Evolutionary conservation across 345 rosid species (phyloP), one percentile per base, ranked within the genome.

Genomic region (Trapa incisa): DNA sequence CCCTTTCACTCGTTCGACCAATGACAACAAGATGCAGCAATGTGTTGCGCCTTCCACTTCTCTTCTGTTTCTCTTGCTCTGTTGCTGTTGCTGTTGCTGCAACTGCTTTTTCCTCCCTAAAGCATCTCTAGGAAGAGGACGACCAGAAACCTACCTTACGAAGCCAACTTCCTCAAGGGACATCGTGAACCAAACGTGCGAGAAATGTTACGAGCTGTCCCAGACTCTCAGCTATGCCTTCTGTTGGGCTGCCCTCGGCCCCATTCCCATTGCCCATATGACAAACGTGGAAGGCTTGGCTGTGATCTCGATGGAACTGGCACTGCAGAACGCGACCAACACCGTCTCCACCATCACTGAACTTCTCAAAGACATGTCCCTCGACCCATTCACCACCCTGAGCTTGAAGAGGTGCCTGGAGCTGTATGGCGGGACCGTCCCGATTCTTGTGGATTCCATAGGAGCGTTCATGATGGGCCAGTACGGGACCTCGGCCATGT

Each of bases 201-300:
- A 66, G 64, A 74, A 68, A 67, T 85, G 93, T 32, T 76, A 75
- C 3, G 68, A 62, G 5, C 76, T 72, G 56, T 80, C 91, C 1
- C 64, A 9, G 0, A 6, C 73, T 42, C 70, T 85, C 61, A 79
- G 73, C 79, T 76, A 75, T 61, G 52, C 50, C 16, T 80, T 87
- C 60, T 87, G 88, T 37, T 41, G 8, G 7, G 72, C 58, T 1
- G 78, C 92, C 65, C 85, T 89, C 3, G 70, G 74, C 65, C 72
- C 69, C 13, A 57, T 86, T 42, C 93, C 89, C 0, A 75, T 77
- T 35, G 70, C 83, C 75, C 81, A 65, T 16, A 70, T 72, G 48
- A 74, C 82, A n/a, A 78, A 82, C 75, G 76, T 82, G n/a, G 74
- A 80, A 57, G 84, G 85, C 56, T 79, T 85, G 17, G 85, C 71